Evolutionary conservation across 129 eudicot genomes (phyloP).

Genomic region (Chrysanthemum makinoi): DNA sequence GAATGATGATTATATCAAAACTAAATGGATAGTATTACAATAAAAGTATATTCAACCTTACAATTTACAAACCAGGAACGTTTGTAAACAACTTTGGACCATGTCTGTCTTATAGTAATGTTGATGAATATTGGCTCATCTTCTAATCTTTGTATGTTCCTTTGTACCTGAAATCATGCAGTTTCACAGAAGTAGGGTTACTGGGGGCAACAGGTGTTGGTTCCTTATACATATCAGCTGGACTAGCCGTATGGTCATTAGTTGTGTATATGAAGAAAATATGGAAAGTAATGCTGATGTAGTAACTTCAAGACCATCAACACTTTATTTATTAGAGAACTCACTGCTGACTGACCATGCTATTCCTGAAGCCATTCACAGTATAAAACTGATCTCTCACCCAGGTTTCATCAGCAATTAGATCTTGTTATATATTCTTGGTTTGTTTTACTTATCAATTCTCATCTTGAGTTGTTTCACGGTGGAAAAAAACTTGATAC

Average conservation of each 20-base stretch:
- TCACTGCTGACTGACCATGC: conserved; percentile 19
- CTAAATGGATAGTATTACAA: background rate
- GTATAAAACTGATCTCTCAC: conserved; percentile 6
- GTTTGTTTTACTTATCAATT: background rate
- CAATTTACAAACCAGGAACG: background rate
- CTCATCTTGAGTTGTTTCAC: background rate
- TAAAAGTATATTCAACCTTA: background rate
- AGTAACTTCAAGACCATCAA: conserved; percentile 16
- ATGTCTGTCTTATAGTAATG: background rate
- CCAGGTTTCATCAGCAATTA: conserved; percentile 7
- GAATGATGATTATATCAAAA: background rate
- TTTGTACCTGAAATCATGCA: conserved; percentile 31
- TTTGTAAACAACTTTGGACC: background rate
- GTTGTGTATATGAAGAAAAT: conserved; percentile 92
- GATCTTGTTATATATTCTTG: background rate
- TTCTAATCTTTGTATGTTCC: conserved; percentile 7
- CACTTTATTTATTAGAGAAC: conserved; percentile 14
- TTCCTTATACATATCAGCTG: conserved; percentile 73
- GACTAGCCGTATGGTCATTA: conserved; percentile 89
- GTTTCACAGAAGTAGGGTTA: conserved; percentile 61
- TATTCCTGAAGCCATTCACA: conserved; percentile 11
- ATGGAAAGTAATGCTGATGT: conserved; percentile 78
- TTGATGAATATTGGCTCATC: background rate
- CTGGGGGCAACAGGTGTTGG: conserved; percentile 58
- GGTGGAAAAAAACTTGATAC: background rate